phyloP scores from a whole-genome alignment of 176 grass and related monocot species.

The Saccharum officinarum region DNA sequence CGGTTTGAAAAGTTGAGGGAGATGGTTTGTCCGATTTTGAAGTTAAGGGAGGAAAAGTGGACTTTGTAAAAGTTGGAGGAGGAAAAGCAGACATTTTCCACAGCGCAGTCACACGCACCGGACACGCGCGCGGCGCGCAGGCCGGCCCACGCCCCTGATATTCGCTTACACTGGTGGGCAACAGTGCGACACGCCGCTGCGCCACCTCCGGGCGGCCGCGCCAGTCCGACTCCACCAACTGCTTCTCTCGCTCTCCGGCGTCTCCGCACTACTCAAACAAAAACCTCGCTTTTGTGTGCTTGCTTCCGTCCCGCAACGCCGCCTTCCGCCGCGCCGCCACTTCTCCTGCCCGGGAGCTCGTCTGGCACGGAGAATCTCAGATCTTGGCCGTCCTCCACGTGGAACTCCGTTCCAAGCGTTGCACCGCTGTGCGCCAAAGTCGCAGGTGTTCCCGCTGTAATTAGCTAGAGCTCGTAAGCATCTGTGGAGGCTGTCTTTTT shows the following conservation, averaged over 20 bases:
- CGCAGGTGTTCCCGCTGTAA: background rate
- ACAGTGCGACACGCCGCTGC: no score
- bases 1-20: no score
- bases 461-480: background rate
- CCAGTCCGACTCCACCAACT: no score
- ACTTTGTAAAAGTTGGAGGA: no score
- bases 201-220: no score
- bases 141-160: background rate
- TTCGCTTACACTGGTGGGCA: no score
- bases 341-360: background rate
- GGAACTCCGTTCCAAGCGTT: background rate
- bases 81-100: no score
- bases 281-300: conserved; percentile 8
- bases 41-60: no score
- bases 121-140: no score
- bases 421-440: background rate
- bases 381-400: conserved; percentile 2
- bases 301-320: background rate
- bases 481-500: background rate
- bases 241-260: background rate
- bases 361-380: background rate
- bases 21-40: no score
- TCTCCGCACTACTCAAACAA: background rate
- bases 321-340: background rate
- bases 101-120: no score